phyloP scores from a whole-genome alignment of 371 early-diverging fungal species.

The Zychaea mexicana region DNA sequence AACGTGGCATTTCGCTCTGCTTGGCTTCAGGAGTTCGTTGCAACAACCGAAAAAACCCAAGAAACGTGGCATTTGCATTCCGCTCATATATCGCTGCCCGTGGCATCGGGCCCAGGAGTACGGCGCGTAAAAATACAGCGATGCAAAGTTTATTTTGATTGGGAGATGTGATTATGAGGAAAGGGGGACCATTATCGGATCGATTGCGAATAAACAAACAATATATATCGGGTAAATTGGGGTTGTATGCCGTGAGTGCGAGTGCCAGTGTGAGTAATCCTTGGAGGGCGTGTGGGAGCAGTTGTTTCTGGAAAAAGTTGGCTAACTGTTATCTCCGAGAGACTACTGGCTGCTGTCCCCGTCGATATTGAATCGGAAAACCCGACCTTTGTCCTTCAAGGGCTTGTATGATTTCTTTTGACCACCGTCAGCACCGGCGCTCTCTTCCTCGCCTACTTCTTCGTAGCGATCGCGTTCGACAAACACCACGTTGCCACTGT shows the following conservation, averaged over 20 bases:
- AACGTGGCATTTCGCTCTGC: background rate
- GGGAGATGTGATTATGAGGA: no score
- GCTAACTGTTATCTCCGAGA: background rate
- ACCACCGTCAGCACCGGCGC: background rate
- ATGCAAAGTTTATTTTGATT: background rate
- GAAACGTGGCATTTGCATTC: slow-evolving; percentile 6
- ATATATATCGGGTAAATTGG: no score
- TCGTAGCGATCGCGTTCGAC: slow-evolving; percentile 42
- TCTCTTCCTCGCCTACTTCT: no score
- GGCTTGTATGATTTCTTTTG: background rate
- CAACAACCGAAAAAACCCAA: background rate
- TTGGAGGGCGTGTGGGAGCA: no score
- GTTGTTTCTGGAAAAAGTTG: no score
- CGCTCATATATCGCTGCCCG: background rate
- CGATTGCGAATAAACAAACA: no score
- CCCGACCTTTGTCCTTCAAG: background rate
- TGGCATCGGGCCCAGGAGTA: background rate
- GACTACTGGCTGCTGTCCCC: background rate
- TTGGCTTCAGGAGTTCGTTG: background rate
- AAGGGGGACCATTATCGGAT: no score
- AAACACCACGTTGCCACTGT: slow-evolving; percentile 40
- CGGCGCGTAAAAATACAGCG: background rate
- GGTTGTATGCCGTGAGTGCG: no score
- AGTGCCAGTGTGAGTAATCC: no score
- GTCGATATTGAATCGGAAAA: slow-evolving; percentile 11